phyloP scores from a whole-genome alignment of 140 eudicot species.

The Senecio squalidus region DNA sequence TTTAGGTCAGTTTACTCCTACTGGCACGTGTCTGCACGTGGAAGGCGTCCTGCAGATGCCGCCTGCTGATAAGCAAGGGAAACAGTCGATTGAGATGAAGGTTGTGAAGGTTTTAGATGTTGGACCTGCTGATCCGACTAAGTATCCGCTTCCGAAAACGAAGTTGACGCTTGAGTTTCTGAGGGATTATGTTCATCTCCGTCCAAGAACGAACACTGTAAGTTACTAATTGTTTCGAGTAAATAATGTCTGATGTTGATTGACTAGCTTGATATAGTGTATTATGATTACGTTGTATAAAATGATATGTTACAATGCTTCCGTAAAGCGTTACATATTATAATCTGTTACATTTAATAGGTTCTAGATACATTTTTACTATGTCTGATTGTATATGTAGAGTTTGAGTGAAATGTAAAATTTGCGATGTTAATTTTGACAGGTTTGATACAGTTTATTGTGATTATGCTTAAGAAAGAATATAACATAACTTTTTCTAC shows the following conservation, averaged over 20 bases:
- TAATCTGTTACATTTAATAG: too few relatives aligned
- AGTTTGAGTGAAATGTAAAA: too few relatives aligned
- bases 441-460: too few relatives aligned
- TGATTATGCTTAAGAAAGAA: too few relatives aligned
- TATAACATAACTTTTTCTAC: too few relatives aligned
- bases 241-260: too few relatives aligned
- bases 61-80: conserved; percentile 56
- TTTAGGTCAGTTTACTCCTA: conserved; percentile 40
- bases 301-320: too few relatives aligned
- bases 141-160: conserved; percentile 82
- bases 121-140: conserved; percentile 65
- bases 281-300: neutral
- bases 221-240: neutral
- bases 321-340: too few relatives aligned
- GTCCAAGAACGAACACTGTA: conserved; percentile 75
- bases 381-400: too few relatives aligned
- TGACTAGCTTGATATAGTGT: neutral
- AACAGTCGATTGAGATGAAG: conserved; percentile 63
- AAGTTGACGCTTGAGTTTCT: conserved; percentile 59
- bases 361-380: too few relatives aligned
- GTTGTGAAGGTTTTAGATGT: conserved; percentile 50
- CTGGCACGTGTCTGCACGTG: conserved; percentile 72
- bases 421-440: too few relatives aligned
- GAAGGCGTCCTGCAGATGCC: conserved; percentile 67
- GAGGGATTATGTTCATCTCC: conserved; percentile 79